These are phyloP conservation scores for Aspergillus udagawae DNA, from an alignment of 2,329 filamentous ascomycete species.

Conservation along the genomic window DNA sequence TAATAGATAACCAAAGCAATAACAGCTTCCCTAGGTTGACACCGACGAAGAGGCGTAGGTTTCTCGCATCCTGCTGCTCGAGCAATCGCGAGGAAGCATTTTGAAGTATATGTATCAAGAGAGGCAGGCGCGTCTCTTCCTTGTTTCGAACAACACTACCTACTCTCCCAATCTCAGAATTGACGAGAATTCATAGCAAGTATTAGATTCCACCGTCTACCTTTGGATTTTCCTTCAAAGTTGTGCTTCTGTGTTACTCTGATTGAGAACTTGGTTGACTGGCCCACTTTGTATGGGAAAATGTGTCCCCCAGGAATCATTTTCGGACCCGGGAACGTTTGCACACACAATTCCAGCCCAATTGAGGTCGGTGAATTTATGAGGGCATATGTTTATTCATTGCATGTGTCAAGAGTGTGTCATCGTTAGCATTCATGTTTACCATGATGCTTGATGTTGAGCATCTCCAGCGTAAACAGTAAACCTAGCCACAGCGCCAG, in stretches of 20 bases:
- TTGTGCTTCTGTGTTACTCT: not conserved
- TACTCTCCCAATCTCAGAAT: not conserved
- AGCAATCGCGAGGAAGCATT: not conserved
- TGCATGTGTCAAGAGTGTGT: not conserved
- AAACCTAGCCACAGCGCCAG: too few species aligned
- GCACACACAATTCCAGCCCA: not conserved
- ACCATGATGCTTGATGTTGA: not conserved
- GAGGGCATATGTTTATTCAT: not conserved
- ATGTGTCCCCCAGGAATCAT: constrained; percentile 11
- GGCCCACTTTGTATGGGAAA: constrained; percentile 20
- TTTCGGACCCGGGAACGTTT: constrained; percentile 13
- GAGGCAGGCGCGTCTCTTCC: not conserved
- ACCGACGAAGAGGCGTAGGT: not conserved
- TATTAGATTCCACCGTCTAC: not conserved
- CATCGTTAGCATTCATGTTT: not conserved
- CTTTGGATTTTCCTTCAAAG: not conserved
- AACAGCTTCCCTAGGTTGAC: not conserved
- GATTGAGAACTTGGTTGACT: not conserved
- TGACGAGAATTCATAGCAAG: not conserved
- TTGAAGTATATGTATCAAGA: not conserved
- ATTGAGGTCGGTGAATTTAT: constrained; percentile 6
- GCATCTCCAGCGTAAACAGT: not conserved
- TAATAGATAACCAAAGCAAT: not conserved
- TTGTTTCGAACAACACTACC: not conserved
- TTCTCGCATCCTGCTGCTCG: too few species aligned